Evolutionary conservation across 495 filamentous ascomycete genomes (phyloP).

Genomic region (Neurospora sp.): DNA sequence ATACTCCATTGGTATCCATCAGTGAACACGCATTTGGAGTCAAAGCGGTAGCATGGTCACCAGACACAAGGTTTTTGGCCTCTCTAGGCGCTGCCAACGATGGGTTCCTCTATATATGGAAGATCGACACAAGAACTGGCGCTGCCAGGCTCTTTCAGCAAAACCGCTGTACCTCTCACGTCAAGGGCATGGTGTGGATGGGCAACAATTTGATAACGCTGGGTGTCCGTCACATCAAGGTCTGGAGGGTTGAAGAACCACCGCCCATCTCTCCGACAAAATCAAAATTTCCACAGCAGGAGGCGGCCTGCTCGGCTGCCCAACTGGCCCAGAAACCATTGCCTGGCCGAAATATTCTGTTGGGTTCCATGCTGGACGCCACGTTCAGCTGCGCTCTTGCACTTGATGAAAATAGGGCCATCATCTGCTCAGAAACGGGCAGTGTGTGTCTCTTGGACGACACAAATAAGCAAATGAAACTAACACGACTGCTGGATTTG

Average conservation of each 20-base stretch:
- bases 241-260: conserved; percentile 73
- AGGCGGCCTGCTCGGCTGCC: conserved; percentile 23
- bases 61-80: conserved; percentile 77
- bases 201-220: conserved; percentile 52
- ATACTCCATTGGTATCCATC: conserved; percentile 74
- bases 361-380: conserved; percentile 67
- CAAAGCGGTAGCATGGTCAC: conserved; percentile 77
- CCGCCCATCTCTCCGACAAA: conserved; percentile 37
- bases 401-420: conserved; percentile 57
- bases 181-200: conserved; percentile 83
- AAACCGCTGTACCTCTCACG: conserved; percentile 81
- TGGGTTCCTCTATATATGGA: conserved; percentile 90
- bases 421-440: conserved; percentile 63
- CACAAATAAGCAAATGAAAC: conserved; percentile 54
- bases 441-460: conserved; percentile 78
- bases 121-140: conserved; percentile 71
- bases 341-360: conserved; percentile 57
- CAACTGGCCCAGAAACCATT: conserved; percentile 39
- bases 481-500: conserved; percentile 51
- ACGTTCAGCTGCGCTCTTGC: conserved; percentile 72
- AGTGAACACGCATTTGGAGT: conserved; percentile 89
- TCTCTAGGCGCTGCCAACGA: conserved; percentile 83
- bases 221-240: conserved; percentile 85
- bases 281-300: conserved; percentile 31
- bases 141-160: conserved; percentile 79